Evolutionary conservation across 768 basidiomycete species (phyloP), one percentile per base, ranked within the genome.

Genomic region (Podaxis sp.): DNA sequence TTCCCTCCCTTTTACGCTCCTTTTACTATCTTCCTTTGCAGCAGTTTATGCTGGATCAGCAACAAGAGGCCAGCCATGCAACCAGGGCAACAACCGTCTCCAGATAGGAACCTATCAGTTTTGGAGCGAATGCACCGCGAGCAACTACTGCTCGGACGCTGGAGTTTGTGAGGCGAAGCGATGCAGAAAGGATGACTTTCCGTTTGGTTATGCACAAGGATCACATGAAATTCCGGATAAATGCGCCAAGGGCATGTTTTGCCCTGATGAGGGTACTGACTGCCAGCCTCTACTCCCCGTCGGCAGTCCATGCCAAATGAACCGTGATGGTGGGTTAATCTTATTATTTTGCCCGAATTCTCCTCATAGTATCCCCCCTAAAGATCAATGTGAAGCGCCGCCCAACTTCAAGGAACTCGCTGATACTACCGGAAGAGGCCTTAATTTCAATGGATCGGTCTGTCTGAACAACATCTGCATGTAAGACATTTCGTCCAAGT

Each of bases 401-500:
- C 82, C 86, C 4, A 89, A 94, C 70, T 84, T 76, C 68, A 73
- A 74, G 61, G 83, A 89, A 8, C 79, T 91, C 24, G 77, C 80
- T 12, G 92, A 95, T 68, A 81, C 74, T 15, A 84, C 81, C 42
- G 85, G 86, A 19, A 82, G 84, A 22, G 88, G 90, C 40, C 83
- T 86, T 44, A 90, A 95, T 73, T 77, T 87, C 65, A 93, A 96
- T 69, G 93, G 93, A 30, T 85, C 91, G 2, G 80, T 95, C 19
- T 96, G 95, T 72, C 80, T 96, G 56, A 90, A 93, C 69, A 88
- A 87, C 69, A 73, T 81, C 3, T 95, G 94, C 90, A 86, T 88
- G 93, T 94, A 71, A 40, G 88, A 79, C 24, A 17, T 28, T 33
- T 64, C 65, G 7, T 52, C 36, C 28, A 13, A 24, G 6, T 19